Conservation (phyloP, 371 early-diverging fungal genomes). For the Enterocytospora artemiae region DNA sequence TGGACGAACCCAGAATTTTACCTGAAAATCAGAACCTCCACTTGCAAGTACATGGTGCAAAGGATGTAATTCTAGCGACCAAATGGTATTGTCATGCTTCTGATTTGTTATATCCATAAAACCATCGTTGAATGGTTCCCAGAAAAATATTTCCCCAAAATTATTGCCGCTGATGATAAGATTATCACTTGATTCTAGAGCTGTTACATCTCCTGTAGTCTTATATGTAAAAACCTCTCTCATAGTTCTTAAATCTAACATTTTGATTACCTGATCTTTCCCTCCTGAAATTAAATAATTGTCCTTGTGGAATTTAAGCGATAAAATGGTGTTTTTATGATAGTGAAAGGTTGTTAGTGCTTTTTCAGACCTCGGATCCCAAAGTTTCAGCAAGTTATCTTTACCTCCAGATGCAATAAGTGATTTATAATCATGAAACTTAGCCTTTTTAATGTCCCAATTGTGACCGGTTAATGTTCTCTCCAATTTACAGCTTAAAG, state of each 20-base stretch:
- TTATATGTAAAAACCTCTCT: constrained; percentile 77
- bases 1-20: constrained; percentile 91
- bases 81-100: constrained; percentile 86
- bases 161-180: constrained; percentile 82
- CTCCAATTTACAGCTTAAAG: constrained; percentile 75
- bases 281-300: constrained; percentile 86
- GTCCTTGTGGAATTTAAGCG: constrained; percentile 82
- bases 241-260: constrained; percentile 88
- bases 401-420: constrained; percentile 91
- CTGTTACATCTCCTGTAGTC: constrained; percentile 79
- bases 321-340: constrained; percentile 85
- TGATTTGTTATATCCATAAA: constrained; percentile 67
- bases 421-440: constrained; percentile 91
- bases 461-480: constrained; percentile 69
- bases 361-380: constrained; percentile 89
- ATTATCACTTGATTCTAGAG: constrained; percentile 71
- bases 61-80: constrained; percentile 96
- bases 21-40: constrained; percentile 88
- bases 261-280: constrained; percentile 81
- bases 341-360: constrained; percentile 78
- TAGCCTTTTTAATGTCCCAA: constrained; percentile 93
- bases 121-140: constrained; percentile 65
- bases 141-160: constrained; percentile 79
- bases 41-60: constrained; percentile 86
- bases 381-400: constrained; percentile 88